These are phyloP conservation scores for Arthrobotrys iridis DNA, from an alignment of 2,329 filamentous ascomycete species.

Conservation along the genomic window DNA sequence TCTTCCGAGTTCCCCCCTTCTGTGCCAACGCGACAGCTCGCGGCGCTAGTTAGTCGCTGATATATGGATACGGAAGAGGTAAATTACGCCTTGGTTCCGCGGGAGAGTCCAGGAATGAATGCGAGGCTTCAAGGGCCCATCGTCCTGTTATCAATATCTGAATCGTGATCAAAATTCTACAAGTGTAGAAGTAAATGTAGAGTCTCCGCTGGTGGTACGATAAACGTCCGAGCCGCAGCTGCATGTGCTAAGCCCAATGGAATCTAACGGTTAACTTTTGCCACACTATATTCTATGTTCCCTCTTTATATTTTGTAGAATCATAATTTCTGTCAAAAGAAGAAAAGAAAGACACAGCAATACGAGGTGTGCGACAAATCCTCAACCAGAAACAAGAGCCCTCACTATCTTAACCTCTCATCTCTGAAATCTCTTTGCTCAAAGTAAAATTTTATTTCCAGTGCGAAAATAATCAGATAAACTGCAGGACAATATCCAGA, in stretches of 20 bases:
- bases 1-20: slow-evolving; percentile 30
- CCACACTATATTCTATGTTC: slow-evolving; percentile 28
- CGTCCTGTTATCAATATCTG: neutral
- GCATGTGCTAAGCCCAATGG: neutral
- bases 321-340: neutral
- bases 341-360: neutral
- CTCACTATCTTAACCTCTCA: no score
- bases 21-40: neutral
- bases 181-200: neutral
- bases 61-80: no score
- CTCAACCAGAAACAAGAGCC: no score
- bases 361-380: slow-evolving; percentile 28
- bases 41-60: slow-evolving; percentile 27
- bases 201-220: slow-evolving; percentile 1
- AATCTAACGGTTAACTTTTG: slow-evolving; percentile 12
- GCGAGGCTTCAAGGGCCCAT: neutral
- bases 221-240: slow-evolving; percentile 23
- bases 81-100: slow-evolving; percentile 1
- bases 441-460: no score
- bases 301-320: neutral
- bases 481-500: no score
- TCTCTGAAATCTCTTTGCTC: no score
- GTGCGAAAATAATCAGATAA: no score
- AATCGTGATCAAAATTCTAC: neutral
- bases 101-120: neutral